Evolutionary conservation across 2,329 filamentous ascomycete species (phyloP), one percentile per base, ranked within the genome.

Genomic region (Monosporascus cannonballus): DNA sequence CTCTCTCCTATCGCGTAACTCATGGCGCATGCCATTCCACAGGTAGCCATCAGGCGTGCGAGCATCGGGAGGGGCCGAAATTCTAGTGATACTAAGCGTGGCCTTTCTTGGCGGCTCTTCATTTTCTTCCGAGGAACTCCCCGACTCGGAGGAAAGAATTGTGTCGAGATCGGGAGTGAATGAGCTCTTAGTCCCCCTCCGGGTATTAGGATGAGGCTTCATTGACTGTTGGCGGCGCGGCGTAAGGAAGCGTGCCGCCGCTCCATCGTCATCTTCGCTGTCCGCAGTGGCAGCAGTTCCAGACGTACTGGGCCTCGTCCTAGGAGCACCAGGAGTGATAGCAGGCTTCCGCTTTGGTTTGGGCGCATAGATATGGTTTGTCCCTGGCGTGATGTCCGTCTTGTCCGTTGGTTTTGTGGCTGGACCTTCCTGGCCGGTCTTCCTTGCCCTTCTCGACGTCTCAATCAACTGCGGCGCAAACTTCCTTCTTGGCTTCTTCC

Each of bases 391-490:
- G 51, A 85, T 85, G 64, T 90, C 86, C 37, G 87, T 90, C 71
- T 86, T 89, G 70, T 89, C 84, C 53, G 80, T 79, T 11, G 80
- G 83, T 51, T 76, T 77, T 22, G 84, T 81, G 30, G 84, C 81
- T 20, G 84, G 83, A 6, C 77, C 78, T 1, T 77, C 69, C 61
- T 90, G 86, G 20, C 84, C 84, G 17, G 80, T 80, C 62, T 84
- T 84, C 57, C 87, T 83, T 36, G 84, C 84, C 50, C 90, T 79
- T 61, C 84, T 83, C 4, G 87, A 87, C 3, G 89, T 92, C 69
- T 93, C 90, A 56, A 96, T 85, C 51, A 96, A 75, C 63, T 93
- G 86, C 14, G 90, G 90, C 30, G 85, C 80, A 67, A 95, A 96
- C 54, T 73, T 73, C 57, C 78, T 75, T 61, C 70, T 71, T 39